Percentiles rank a stretch among this genome's conserved stretches.
These are phyloP conservation scores for Talaromyces stipitatus DNA, from an alignment of 495 filamentous ascomycete genomes.

Conservation along the genomic window DNA sequence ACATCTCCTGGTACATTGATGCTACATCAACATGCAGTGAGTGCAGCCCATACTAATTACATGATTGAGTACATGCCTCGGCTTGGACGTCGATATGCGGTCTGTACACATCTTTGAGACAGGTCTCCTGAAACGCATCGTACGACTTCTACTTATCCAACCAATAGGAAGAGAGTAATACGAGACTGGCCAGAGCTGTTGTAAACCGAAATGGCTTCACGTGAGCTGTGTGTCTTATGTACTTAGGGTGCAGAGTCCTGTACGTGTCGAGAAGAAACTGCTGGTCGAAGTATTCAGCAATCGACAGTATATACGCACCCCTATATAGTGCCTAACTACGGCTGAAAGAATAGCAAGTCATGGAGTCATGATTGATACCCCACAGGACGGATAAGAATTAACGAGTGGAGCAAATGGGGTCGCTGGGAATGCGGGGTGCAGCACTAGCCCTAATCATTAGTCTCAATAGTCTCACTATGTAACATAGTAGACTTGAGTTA, in stretches of 20 bases:
- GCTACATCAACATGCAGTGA: background rate
- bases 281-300: no score
- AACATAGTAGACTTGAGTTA: no score
- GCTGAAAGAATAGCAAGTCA: no score
- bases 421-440: slow-evolving; percentile 13
- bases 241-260: no score
- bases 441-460: background rate
- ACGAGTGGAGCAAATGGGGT: background rate
- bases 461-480: background rate
- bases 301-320: no score
- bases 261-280: no score
- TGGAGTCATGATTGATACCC: background rate
- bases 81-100: background rate
- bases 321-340: no score
- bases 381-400: background rate
- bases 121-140: background rate
- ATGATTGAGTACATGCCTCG: background rate
- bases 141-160: background rate
- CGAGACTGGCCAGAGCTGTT: background rate
- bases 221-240: no score
- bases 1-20: background rate
- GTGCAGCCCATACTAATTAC: background rate
- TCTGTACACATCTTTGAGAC: background rate
- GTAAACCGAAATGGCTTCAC: background rate
- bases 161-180: background rate